Base-by-base conservation (phyloP, 1,284 basidiomycete species). In the Rhodotorula mucilaginosa region DNA sequence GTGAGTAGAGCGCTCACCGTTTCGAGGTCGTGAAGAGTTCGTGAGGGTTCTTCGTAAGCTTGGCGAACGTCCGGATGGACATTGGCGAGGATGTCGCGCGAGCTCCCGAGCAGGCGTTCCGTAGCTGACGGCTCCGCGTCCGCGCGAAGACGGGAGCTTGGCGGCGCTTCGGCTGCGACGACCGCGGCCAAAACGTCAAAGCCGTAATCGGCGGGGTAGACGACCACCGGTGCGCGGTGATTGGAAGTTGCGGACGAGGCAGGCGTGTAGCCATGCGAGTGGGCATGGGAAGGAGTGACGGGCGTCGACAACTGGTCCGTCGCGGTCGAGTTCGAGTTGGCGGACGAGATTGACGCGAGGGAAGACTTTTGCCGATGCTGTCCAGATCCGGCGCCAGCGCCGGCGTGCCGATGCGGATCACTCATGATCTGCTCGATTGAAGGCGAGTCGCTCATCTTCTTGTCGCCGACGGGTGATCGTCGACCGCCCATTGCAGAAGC, bases 201-300 rank as follows among this genome's bases (percentile, higher is more conserved):
- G 2, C 92, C 93, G 81, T 93, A 94, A 80, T 94, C 91, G 78
- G 92, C 88, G 73, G 86, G 86, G 34, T 89, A 87, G 58, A 90
- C 81, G 58, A 90, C 81, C 44, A 88, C 80, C 15, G 56, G 56
- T 10, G 56, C 86, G 31, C 83, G 26, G 63, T 80, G 83, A 67
- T 83, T 83, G 34, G 67, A 73, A 5, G 72, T 70, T 2, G 79
- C 68, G 23, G 77, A 77, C 15, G 68, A 73, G 64, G 78, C 76
- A 10, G 68, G 68, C 49, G 75, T 67, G 64, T 80, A 81, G 46
- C 78, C 77, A 34, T 76, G 71, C 48, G 60, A 76, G 39, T 78
- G 78, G 31, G 74, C 81, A 2, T 76, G 82, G 47, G 81, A 80
- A 46, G 80, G 77, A 26, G 80, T 81, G 46, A 80, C 74, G 21